Evolutionary conservation across 371 early-diverging fungal genomes (phyloP).

Genomic region (Mortierella sp.): DNA sequence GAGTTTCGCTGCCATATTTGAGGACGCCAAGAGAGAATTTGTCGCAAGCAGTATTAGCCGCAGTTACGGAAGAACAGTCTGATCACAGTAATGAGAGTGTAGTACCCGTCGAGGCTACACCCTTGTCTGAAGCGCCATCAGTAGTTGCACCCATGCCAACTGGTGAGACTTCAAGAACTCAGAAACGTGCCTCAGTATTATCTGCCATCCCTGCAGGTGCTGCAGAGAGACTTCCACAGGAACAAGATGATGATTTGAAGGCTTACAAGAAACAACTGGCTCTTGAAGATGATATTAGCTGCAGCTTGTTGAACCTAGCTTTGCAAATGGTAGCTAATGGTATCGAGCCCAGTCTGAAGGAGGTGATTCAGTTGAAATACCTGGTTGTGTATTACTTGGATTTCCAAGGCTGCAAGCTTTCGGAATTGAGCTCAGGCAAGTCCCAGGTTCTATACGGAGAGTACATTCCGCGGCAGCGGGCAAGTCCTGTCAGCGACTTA

Average conservation of each 20-base stretch:
- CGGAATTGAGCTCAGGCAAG: constrained; percentile 41
- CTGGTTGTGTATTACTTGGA: constrained; percentile 56
- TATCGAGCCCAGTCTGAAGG: constrained; percentile 46
- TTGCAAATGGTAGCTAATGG: constrained; percentile 58
- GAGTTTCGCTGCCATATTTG: background rate
- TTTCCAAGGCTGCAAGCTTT: constrained; percentile 49
- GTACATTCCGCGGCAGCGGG: constrained; percentile 49
- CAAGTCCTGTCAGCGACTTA: constrained; percentile 24
- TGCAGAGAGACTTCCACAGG: background rate
- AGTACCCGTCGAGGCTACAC: constrained; percentile 1
- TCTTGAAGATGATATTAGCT: constrained; percentile 49
- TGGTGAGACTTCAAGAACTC: constrained; percentile 27
- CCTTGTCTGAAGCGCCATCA: constrained; percentile 11
- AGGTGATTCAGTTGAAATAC: constrained; percentile 54
- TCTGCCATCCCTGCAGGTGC: background rate
- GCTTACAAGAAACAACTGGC: constrained; percentile 37
- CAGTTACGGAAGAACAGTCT: background rate
- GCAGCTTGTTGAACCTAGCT: constrained; percentile 46
- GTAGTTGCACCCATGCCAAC: background rate
- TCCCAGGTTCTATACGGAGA: constrained; percentile 53
- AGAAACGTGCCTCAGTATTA: constrained; percentile 31
- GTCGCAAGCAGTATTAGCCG: background rate
- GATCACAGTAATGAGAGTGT: background rate
- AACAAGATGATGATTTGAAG: constrained; percentile 12
- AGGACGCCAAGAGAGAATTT: background rate